Evolutionary conservation across 1,284 basidiomycete species (phyloP).

Genomic region (Neonothopanus nambi): DNA sequence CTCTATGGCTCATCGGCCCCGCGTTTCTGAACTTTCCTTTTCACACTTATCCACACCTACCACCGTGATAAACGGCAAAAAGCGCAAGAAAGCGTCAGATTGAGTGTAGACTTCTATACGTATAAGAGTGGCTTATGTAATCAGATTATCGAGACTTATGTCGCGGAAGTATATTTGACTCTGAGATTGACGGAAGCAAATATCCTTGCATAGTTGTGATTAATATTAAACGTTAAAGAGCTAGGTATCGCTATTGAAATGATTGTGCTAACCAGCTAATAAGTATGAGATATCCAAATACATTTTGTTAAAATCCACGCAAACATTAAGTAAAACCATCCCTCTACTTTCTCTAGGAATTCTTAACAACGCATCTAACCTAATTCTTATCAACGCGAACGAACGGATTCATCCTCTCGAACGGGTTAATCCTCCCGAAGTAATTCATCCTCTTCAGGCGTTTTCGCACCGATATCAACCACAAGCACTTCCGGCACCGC

Average conservation of each 20-base stretch:
- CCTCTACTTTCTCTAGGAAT: too few species aligned
- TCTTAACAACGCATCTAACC: background rate
- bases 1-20: background rate
- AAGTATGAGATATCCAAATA: background rate
- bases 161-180: background rate
- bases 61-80: conserved; percentile 15
- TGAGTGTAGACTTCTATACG: background rate
- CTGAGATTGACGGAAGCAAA: too few species aligned
- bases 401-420: too few species aligned
- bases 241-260: too few species aligned
- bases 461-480: conserved; percentile 30
- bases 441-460: conserved; percentile 38
- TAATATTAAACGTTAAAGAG: too few species aligned
- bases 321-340: background rate
- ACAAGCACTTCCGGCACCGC: conserved; percentile 20
- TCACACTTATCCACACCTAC: conserved; percentile 5
- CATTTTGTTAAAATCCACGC: background rate
- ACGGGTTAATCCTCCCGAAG: too few species aligned
- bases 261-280: background rate
- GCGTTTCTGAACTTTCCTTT: too few species aligned
- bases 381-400: background rate
- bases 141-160: too few species aligned
- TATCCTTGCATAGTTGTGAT: too few species aligned
- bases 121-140: too few species aligned
- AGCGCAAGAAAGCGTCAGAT: conserved; percentile 19